phyloP scores from a whole-genome alignment of 1,284 basidiomycete species.

The Sporisorium iseilematis-ciliati region DNA sequence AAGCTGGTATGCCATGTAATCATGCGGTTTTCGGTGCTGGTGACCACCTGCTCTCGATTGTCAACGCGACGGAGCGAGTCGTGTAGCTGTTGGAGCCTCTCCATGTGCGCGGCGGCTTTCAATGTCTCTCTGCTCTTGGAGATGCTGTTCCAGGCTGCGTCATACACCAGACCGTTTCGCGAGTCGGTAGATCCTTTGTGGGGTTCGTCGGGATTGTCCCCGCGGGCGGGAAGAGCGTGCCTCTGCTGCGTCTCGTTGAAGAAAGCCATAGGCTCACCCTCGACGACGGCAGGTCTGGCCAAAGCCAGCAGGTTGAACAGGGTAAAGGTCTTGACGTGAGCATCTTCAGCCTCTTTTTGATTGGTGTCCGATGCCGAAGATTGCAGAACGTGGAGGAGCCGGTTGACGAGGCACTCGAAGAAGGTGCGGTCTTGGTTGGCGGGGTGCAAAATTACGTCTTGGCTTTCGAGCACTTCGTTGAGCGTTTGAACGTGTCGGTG shows the following conservation, averaged over 20 bases:
- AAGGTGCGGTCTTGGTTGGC: constrained; percentile 53
- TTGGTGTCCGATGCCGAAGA: background rate
- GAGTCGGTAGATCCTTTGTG: too few species aligned
- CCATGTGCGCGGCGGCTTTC: constrained; percentile 55
- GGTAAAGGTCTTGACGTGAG: constrained; percentile 34
- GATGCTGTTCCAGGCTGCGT: constrained; percentile 43
- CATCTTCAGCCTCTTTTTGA: background rate
- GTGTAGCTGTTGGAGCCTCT: constrained; percentile 53
- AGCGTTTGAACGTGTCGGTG: constrained; percentile 19
- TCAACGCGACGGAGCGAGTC: constrained; percentile 46
- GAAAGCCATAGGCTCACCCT: constrained; percentile 25
- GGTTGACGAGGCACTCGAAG: constrained; percentile 56
- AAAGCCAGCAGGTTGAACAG: constrained; percentile 49
- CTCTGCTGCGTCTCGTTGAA: constrained; percentile 34
- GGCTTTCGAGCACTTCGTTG: constrained; percentile 36
- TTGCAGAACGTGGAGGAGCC: constrained; percentile 18
- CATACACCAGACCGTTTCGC: constrained; percentile 14
- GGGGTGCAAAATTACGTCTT: constrained; percentile 38
- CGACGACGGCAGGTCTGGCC: constrained; percentile 39
- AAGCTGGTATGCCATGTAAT: constrained; percentile 56
- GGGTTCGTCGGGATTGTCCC: background rate
- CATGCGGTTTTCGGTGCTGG: constrained; percentile 52
- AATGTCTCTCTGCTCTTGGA: constrained; percentile 50
- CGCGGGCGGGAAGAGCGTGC: background rate
- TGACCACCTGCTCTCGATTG: constrained; percentile 40